Evolutionary conservation across 2,329 filamentous ascomycete species (phyloP), one percentile per base, ranked within the genome.

Genomic region (Arthrobotrys sinensis): DNA sequence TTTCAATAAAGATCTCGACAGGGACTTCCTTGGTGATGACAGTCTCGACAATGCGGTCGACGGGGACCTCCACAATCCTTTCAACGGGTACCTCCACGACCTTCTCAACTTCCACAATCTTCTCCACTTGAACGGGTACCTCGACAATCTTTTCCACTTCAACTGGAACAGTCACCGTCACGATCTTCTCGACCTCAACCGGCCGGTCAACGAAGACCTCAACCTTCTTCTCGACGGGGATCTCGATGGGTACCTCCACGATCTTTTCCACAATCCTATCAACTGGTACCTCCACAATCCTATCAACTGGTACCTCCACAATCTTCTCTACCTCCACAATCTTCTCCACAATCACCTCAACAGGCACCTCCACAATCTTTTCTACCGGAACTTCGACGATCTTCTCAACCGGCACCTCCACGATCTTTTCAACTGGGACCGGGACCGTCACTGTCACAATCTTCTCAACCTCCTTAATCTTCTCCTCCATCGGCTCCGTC

Each of bases 101-200:
- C 46, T 45, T 60, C 28, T 76, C 72, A n/a, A 76, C 72, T 32
- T 80, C 65, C 19, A 80, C 80, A 8, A 53, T 55, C 62, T 66
- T 53, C 21, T 67, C 45, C 32, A 38, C 60, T 4, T 28, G 24
- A 28, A 28, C 24, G 2, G 34, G 21, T 21, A 60, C 40, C n/a
- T 55, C 50, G n/a, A 55, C 55, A 12, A 45, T 45, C 40, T 45
- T 45, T 21, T 71, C 66, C 40, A 76, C 53, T 21, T 55, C 28
- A 55, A 75, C 70, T 28, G 24, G 24, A 28, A 28, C 24, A 28
- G 24, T 28, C 24, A 28, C 24, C 24, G 24, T 28, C 24, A 28
- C 24, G 19, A 67, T 43, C 63, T 75, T 77, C 53, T 73, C 73
- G 5, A 71, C 68, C n/a, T 55, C 50, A 1, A 60, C 46, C 50